phyloP scores from a whole-genome alignment of 495 filamentous ascomycete genomes.

The Aspergillus incahuasiensis region DNA sequence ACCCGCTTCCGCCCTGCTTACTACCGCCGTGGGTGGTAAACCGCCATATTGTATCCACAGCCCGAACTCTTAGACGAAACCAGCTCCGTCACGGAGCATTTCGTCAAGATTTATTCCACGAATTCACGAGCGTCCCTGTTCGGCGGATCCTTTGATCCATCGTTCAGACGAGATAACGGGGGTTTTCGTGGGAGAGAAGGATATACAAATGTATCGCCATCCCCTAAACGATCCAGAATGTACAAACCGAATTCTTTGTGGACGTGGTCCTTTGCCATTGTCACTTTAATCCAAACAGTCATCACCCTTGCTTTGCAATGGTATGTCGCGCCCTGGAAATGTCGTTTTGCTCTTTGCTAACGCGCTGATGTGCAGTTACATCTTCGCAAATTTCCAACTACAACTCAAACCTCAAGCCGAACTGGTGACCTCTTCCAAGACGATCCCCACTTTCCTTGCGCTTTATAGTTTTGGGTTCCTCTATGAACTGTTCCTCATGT shows the following conservation, averaged over 20 bases:
- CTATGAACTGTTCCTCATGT: constrained; percentile 83
- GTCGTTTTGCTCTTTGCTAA: background rate
- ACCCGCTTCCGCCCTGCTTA: background rate
- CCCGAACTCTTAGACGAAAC: constrained; percentile 23
- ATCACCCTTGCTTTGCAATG: constrained; percentile 78
- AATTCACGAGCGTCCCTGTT: constrained; percentile 58
- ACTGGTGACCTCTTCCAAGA: constrained; percentile 47
- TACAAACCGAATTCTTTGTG: constrained; percentile 75
- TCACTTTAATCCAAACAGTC: constrained; percentile 69
- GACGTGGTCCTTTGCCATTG: constrained; percentile 80
- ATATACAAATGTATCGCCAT: constrained; percentile 36
- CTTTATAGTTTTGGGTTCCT: constrained; percentile 97
- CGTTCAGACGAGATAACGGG: constrained; percentile 40
- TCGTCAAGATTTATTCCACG: constrained; percentile 59
- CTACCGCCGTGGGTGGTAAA: constrained; percentile 28
- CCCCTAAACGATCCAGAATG: constrained; percentile 38
- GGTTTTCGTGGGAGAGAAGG: constrained; percentile 56
- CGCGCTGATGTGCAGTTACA: constrained; percentile 32
- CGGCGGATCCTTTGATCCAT: constrained; percentile 53
- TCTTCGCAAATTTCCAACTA: constrained; percentile 57
- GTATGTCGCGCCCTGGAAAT: constrained; percentile 49
- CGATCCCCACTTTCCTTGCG: constrained; percentile 84
- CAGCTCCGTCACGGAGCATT: constrained; percentile 43
- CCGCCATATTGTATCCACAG: constrained; percentile 37
- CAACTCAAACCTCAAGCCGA: constrained; percentile 50